Base-by-base conservation (phyloP, 1,284 basidiomycete species). In the Sporisorium exsertum region DNA sequence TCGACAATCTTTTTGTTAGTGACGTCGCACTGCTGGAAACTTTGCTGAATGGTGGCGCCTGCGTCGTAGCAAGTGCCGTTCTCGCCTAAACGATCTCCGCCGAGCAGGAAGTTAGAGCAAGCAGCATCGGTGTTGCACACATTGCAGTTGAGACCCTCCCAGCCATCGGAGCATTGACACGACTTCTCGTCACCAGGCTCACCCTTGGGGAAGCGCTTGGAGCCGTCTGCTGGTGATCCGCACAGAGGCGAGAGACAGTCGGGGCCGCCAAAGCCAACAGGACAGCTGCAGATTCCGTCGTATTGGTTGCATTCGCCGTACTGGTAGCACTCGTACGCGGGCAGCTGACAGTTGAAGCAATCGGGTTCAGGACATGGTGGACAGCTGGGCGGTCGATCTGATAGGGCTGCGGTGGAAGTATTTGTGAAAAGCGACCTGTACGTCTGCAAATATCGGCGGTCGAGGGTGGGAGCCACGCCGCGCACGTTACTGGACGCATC, bases 21-120 rank as follows among this genome's bases (percentile, higher is more conserved):
- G 29, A 99, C 95, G 84, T 97, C 91, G 87, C 96, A 99, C 91
- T 97, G 94, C 86, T 99, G 96, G 86, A 95, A 94, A 81, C 95
- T 95, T 85, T 91, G 91, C 86, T 93, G 92, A 16, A 99, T 92
- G 0, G 94, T 94, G 81, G 93, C 90, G 15, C 96, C 96, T 49
- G 93, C 94, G 63, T 89, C 92, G 88, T 97, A 96, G 86, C 96
- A 99, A 0, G 93, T 94, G 91, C 97, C 95, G 78, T 94, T 93
- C 46, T 86, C 84, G 27, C 87, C 86, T 5, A 81, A 74, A 2
- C 67, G 55, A 20, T 81, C 80, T 43, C 80, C 80, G 3, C 76
- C 78, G 13, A 81, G 58, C n/a, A 64, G 3, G 24, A 80, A 66
- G 53, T 74, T 68, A 56, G 67, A 55, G 35, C 80, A 81, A 5